Percentiles rank a stretch among this genome's conserved stretches.
phyloP scores from a whole-genome alignment of 306 rosid species.

The Malus asiatica region DNA sequence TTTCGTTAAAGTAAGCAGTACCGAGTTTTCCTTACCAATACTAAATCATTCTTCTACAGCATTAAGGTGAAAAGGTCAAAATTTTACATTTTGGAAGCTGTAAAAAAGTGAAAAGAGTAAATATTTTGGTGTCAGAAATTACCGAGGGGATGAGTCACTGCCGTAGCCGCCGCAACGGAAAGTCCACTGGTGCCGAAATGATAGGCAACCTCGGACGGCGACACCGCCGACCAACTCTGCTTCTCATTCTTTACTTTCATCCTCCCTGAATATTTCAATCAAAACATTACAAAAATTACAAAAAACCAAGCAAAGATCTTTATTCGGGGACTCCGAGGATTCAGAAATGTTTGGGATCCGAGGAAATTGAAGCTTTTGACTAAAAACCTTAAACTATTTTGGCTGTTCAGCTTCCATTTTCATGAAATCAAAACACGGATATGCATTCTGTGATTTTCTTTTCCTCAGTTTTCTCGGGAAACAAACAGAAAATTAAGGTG shows the following conservation, averaged over 20 bases:
- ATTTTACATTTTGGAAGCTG: neutral
- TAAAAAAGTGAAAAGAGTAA: neutral
- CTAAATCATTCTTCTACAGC: neutral
- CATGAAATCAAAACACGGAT: neutral
- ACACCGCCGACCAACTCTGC: slow-evolving; percentile 45
- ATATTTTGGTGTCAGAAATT: neutral
- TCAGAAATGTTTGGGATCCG: neutral
- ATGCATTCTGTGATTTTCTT: neutral
- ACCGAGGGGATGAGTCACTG: slow-evolving; percentile 87
- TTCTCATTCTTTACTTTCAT: slow-evolving; percentile 29
- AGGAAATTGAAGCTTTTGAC: neutral
- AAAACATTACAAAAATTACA: neutral
- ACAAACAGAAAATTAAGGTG: neutral
- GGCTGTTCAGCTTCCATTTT: neutral
- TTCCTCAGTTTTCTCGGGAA: neutral
- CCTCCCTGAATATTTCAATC: slow-evolving; percentile 21
- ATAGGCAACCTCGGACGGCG: slow-evolving; percentile 48
- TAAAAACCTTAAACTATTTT: neutral
- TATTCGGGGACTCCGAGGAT: slow-evolving; percentile 1
- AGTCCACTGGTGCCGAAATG: slow-evolving; percentile 81
- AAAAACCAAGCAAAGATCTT: neutral
- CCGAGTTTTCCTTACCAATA: neutral
- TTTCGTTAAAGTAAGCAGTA: too few relatives aligned
- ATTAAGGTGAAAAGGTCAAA: neutral
- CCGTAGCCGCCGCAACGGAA: slow-evolving; percentile 77